Percentiles rank a stretch among this genome's conserved stretches.
Evolutionary conservation across 1,139 yeast species (phyloP).

Genomic region (Scheffersomyces illinoinensis): DNA sequence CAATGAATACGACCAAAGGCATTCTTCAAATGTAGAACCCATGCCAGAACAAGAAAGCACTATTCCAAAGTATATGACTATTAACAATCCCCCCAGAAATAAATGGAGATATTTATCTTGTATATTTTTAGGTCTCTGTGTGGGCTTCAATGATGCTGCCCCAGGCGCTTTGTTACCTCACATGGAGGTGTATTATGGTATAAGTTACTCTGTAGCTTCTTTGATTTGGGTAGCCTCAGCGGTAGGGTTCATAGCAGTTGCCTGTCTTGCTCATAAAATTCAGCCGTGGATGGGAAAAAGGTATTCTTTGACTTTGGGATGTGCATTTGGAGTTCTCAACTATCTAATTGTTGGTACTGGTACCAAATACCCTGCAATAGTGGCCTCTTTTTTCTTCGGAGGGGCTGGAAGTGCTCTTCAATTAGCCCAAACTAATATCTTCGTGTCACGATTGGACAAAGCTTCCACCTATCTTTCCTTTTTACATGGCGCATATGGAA

Average conservation of each 20-base stretch:
- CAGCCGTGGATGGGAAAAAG: constrained; percentile 40
- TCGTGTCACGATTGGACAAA: constrained; percentile 47
- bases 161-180: constrained; percentile 44
- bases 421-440: constrained; percentile 54
- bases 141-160: constrained; percentile 35
- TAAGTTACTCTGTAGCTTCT: constrained; percentile 41
- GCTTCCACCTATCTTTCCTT: constrained; percentile 49
- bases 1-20: not conserved
- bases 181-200: constrained; percentile 36
- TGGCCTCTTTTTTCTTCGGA: constrained; percentile 52
- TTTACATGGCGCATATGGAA: constrained; percentile 58
- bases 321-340: constrained; percentile 31
- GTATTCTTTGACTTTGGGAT: constrained; percentile 34
- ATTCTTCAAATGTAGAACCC: not conserved
- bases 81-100: constrained; percentile 10
- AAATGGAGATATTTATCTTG: constrained; percentile 9
- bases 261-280: constrained; percentile 28
- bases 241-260: constrained; percentile 37
- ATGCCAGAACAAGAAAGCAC: not conserved
- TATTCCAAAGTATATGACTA: constrained; percentile 8
- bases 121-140: constrained; percentile 16
- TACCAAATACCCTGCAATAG: constrained; percentile 35
- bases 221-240: constrained; percentile 46
- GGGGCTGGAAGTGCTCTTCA: constrained; percentile 58
- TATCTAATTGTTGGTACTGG: constrained; percentile 37